Evolutionary conservation across 2,329 filamentous ascomycete species (phyloP).

Genomic region (Byssoonygena ceratinophila): DNA sequence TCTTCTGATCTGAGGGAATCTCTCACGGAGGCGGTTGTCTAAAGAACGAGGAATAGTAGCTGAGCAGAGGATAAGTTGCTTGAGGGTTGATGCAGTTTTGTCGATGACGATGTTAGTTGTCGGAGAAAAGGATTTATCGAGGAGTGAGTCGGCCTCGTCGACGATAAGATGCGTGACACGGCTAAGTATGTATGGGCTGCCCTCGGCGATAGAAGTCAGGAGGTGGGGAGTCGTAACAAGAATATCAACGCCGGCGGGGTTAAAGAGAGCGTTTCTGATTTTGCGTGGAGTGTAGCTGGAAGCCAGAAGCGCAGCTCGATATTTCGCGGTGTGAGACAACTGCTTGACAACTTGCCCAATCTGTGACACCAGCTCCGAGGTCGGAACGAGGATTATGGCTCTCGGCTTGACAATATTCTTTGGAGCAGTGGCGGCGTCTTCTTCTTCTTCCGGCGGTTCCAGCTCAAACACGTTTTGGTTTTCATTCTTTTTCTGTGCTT

Average conservation of each 20-base stretch:
- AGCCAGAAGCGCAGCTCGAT: slow-evolving; percentile 72
- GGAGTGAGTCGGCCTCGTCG: slow-evolving; percentile 90
- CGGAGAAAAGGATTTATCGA: slow-evolving; percentile 84
- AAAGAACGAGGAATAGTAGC: slow-evolving; percentile 88
- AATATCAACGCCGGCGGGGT: slow-evolving; percentile 69
- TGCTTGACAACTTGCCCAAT: slow-evolving; percentile 71
- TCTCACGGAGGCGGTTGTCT: slow-evolving; percentile 69
- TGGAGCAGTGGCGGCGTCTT: slow-evolving; percentile 61
- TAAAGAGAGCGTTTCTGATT: slow-evolving; percentile 77
- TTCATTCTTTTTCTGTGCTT: slow-evolving; percentile 35
- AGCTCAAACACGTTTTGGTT: slow-evolving; percentile 52
- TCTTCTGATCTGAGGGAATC: slow-evolving; percentile 71
- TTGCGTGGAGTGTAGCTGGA: slow-evolving; percentile 63
- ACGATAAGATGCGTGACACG: slow-evolving; percentile 79
- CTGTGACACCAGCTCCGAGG: slow-evolving; percentile 82
- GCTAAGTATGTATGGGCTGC: slow-evolving; percentile 85
- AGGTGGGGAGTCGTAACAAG: slow-evolving; percentile 82
- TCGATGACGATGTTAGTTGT: slow-evolving; percentile 76
- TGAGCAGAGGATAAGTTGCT: slow-evolving; percentile 84
- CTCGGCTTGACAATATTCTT: slow-evolving; percentile 59
- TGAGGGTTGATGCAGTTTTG: slow-evolving; percentile 65
- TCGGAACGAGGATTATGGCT: slow-evolving; percentile 79
- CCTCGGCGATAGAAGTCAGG: slow-evolving; percentile 74
- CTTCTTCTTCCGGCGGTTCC: slow-evolving; percentile 47
- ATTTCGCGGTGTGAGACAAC: slow-evolving; percentile 76